Conservation (phyloP, 257 asterid genomes). For the Ballota nigra region DNA sequence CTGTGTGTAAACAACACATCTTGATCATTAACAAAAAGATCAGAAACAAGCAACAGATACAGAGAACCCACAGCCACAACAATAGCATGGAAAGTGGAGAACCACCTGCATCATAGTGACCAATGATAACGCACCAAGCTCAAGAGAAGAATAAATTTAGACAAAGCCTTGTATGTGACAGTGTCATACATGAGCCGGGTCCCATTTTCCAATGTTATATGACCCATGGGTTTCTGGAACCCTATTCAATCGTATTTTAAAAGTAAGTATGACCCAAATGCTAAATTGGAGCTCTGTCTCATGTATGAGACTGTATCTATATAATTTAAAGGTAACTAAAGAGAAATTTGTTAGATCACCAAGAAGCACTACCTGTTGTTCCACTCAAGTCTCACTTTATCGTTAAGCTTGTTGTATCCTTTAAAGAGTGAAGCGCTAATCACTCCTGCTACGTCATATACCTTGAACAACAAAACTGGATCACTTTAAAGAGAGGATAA, state of each 20-base stretch:
- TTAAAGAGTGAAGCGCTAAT: constrained; percentile 55
- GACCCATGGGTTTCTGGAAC: no score
- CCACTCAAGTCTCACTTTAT: constrained; percentile 75
- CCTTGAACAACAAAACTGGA: constrained; percentile 57
- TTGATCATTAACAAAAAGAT: constrained; percentile 49
- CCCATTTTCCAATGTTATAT: no score
- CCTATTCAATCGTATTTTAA: no score
- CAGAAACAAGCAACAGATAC: constrained; percentile 62
- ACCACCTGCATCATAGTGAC: constrained; percentile 56
- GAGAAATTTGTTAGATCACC: neutral
- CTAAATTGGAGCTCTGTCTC: no score
- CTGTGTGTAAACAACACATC: constrained; percentile 45
- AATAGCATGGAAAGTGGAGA: constrained; percentile 89
- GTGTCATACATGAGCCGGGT: no score
- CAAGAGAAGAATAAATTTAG: neutral
- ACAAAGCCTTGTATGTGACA: no score
- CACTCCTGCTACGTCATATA: constrained; percentile 73
- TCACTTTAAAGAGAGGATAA: constrained; percentile 22
- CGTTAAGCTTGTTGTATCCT: constrained; percentile 70
- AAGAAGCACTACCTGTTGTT: constrained; percentile 64
- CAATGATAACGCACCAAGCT: neutral
- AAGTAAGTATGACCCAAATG: no score
- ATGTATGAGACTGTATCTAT: no score
- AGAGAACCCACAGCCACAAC: constrained; percentile 63
- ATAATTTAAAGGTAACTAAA: neutral